Conservation (phyloP, 257 asterid genomes). For the Solanum tacnaense region DNA sequence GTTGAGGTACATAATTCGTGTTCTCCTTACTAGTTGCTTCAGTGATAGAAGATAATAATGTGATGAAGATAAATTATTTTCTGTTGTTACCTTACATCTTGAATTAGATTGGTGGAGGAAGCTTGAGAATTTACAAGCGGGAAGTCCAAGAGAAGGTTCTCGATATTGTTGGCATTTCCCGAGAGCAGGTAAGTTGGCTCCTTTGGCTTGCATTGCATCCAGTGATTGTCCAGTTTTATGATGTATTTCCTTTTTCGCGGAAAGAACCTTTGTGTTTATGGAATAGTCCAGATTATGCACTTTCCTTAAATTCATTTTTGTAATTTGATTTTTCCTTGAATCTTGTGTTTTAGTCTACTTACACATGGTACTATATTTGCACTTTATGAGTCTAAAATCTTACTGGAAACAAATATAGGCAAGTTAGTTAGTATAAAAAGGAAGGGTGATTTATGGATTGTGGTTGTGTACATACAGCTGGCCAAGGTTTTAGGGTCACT, state of each 20-base stretch:
- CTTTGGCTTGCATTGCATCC: not conserved
- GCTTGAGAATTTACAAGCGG: constrained; percentile 92
- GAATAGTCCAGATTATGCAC: not conserved
- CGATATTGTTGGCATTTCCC: constrained; percentile 75
- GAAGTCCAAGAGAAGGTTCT: constrained; percentile 90
- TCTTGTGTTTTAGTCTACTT: not conserved
- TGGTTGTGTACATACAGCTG: not conserved
- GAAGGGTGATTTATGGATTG: not conserved
- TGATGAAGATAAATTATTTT: not conserved
- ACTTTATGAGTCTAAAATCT: not conserved
- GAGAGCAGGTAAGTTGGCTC: constrained; percentile 47
- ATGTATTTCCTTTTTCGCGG: not conserved
- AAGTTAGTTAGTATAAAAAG: not conserved
- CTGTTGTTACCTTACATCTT: constrained; percentile 2
- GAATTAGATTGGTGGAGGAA: constrained; percentile 91
- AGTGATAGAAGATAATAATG: not conserved
- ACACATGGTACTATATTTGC: not conserved
- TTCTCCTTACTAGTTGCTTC: not conserved
- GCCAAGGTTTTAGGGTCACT: not conserved
- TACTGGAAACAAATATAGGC: not conserved
- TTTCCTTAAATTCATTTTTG: not conserved
- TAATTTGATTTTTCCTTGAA: not conserved
- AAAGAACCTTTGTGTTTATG: not conserved
- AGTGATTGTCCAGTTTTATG: not conserved
- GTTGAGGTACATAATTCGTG: constrained; percentile 55